Conservation (phyloP, 805 yeast species). For the Wickerhamiella alocasiicola region DNA sequence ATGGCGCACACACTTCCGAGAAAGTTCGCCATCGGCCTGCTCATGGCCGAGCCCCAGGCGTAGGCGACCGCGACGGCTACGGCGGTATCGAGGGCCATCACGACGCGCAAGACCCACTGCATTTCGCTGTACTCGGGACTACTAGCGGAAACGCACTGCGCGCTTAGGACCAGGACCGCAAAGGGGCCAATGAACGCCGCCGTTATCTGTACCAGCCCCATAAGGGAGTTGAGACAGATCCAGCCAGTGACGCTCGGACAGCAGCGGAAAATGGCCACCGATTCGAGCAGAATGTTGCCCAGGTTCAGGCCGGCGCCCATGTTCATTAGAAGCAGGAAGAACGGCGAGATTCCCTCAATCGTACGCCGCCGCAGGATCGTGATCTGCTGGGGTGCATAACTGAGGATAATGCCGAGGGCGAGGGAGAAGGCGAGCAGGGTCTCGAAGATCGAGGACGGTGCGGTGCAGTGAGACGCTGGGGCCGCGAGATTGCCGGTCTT, state of each 20-base stretch:
- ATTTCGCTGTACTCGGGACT: conserved; percentile 28
- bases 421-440: conserved; percentile 40
- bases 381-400: conserved; percentile 66
- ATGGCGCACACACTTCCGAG: conserved; percentile 56
- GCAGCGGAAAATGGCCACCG: conserved; percentile 40
- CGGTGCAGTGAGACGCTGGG: too few relatives aligned
- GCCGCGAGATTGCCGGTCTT: too few relatives aligned
- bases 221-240: conserved; percentile 21
- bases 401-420: conserved; percentile 52
- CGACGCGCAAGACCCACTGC: conserved; percentile 3
- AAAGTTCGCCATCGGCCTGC: conserved; percentile 16
- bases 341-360: conserved; percentile 69
- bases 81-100: conserved; percentile 17
- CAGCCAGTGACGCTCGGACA: conserved; percentile 28
- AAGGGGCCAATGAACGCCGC: conserved; percentile 19
- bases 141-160: conserved; percentile 17
- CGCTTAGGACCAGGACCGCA: conserved; percentile 21
- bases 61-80: conserved; percentile 14
- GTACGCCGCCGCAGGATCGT: conserved; percentile 45
- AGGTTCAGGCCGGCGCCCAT: conserved; percentile 54
- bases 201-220: conserved; percentile 21
- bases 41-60: neutral
- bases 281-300: conserved; percentile 51
- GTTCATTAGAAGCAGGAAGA: conserved; percentile 54
- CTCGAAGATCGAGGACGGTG: too few relatives aligned